Base-by-base conservation (phyloP, 768 basidiomycete genomes). In the Agrocybe praecox region DNA sequence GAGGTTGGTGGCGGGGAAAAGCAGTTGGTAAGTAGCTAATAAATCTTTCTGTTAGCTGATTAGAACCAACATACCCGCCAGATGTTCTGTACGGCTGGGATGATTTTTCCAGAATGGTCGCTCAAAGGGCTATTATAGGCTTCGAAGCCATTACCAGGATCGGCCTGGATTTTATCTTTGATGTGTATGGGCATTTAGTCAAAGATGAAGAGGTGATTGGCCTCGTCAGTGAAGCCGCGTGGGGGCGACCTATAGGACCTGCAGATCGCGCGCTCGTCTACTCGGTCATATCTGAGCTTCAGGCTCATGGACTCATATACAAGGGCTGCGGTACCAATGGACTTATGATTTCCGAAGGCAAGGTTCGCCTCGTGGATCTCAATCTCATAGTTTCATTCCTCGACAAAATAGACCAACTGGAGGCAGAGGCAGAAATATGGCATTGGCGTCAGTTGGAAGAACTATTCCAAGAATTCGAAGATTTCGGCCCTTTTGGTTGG, bases 1-100 rank as follows among this genome's bases (percentile, higher is more conserved):
- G 69, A 19, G 78, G 75, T 1, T 63, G 72, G 26, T 79, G 76
- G 75, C 70, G 72, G 24, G 75, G 72, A 10, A 69, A 65, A 55
- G 68, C 72, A 67, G 75, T 74, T 51, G 72, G 74, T 73, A 60
- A 56, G 73, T 57, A 12, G 6, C 26, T 29, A 6, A 10, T 8
- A 10, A 21, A n/a, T 5, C 17, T 10, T 19, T 29, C 32, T 40
- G 24, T 10, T 9, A 2, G 9, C n/a, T 44, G 6, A 29, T 33
- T 6, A 17, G 19, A 15, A 33, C 11, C 17, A 8, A 29, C 17
- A 8, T 47, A 33, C 55, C 15, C n/a, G 9, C 23, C 53, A 74
- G 76, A 78, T 58, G 62, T 74, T 6, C 59, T 68, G 33, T 65
- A 73, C 33, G 75, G 67, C 8, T 72, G 69, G 62, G 66, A 72